Base-by-base conservation (phyloP, 495 filamentous ascomycete genomes). In the Penicillium simplicissimum region DNA sequence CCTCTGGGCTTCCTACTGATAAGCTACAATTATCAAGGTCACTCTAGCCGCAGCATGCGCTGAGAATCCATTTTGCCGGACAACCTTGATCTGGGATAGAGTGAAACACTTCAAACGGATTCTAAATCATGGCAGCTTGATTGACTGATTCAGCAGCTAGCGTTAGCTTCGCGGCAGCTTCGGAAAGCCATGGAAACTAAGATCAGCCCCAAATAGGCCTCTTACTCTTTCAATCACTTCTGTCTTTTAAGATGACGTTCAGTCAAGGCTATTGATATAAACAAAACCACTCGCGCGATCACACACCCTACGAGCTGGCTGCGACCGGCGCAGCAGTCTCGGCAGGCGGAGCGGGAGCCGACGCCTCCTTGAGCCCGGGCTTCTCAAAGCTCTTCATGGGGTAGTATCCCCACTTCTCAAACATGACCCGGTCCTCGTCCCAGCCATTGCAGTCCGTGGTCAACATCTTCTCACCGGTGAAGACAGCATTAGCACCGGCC, bases 401-500 rank as follows among this genome's bases (percentile, higher is more conserved):
- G 63, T 81, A 77, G 66, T 92, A 74, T 9, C 91, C 91, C 88
- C 88, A 94, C 51, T 80, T 79, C 9, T 88, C 85, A 74, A 96
- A 92, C 85, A 94, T 89, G 8, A 60, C 84, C 54, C 83, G 85
- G 64, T 96, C 91, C 75, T 93, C 90, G 62, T 92, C 91, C 89
- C 90, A 96, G 5, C 91, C 91, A 62, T 88, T 92, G 70, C 90
- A 93, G 57, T 89, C 88, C 0, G 91, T 94, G 17, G 91, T 96
- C 78, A 94, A 68, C 91, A 96, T 94, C 82, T 91, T 93, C 77
- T 96, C 91, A 19, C 91, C 91, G 1, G 91, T 96, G 72, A 96
- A 96, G 8, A 96, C 84, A 13, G 91, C 91, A 70, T 96, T 96
- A 0, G 91, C 91, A 28, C 91, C 91, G 0, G 91, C 90, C 81